Conservation (phyloP, 305 asterid species). For the Fraxinus sp. region DNA sequence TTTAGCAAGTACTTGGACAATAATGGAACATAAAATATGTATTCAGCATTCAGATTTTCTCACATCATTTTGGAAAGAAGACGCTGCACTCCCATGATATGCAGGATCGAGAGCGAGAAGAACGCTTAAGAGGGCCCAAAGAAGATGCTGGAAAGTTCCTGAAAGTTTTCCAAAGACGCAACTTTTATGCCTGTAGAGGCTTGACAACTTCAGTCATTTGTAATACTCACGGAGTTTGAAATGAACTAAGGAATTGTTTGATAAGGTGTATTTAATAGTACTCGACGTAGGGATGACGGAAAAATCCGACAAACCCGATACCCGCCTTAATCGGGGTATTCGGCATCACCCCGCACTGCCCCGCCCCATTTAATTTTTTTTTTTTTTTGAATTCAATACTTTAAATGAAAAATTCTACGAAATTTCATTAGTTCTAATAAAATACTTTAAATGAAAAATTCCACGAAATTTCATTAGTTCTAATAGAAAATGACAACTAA, state of each 20-base stretch:
- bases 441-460: too few species aligned
- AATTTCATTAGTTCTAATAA: too few species aligned
- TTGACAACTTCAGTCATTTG: conserved; percentile 50
- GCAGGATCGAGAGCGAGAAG: conserved; percentile 71
- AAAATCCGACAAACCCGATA: too few species aligned
- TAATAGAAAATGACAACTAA: too few species aligned
- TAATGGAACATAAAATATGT: neutral
- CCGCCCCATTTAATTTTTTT: too few species aligned
- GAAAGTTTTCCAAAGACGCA: conserved; percentile 53
- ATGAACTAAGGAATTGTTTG: neutral
- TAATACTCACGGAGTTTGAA: conserved; percentile 70
- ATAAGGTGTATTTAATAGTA: too few species aligned
- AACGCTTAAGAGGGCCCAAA: conserved; percentile 40
- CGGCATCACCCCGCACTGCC: too few species aligned
- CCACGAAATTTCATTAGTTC: too few species aligned
- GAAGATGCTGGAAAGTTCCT: conserved; percentile 58
- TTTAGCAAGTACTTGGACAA: neutral
- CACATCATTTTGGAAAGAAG: conserved; percentile 66
- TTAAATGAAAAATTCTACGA: too few species aligned
- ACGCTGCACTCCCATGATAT: conserved; percentile 53
- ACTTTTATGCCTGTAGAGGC: conserved; percentile 64
- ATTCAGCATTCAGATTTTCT: neutral
- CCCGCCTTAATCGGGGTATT: too few species aligned
- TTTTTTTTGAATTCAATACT: too few species aligned
- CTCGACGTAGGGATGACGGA: too few species aligned